A percentile compares a stretch with the other conserved stretches of the same genome.
Conservation (phyloP, 441 rosid genomes). For the Erodium moschatum region DNA sequence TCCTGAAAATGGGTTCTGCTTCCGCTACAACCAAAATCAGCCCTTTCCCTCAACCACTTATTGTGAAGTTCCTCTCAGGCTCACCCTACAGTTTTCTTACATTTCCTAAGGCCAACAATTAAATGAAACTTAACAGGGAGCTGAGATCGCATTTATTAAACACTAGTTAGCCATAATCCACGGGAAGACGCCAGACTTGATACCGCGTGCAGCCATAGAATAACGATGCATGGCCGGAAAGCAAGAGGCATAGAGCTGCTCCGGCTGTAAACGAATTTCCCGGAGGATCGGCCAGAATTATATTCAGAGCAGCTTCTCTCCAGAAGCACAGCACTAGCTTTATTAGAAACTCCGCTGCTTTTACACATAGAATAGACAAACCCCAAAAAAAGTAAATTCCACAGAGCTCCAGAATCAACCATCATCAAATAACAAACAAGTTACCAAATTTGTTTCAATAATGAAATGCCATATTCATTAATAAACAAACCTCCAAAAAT, state of each 20-base stretch:
- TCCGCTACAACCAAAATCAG: background rate
- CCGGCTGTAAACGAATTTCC: slow-evolving; percentile 36
- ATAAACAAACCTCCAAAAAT: background rate
- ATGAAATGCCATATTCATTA: background rate
- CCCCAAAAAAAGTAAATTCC: background rate
- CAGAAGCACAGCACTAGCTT: slow-evolving; percentile 28
- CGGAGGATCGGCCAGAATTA: slow-evolving; percentile 67
- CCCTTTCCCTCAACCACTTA: slow-evolving; percentile 7
- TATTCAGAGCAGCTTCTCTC: slow-evolving; percentile 41
- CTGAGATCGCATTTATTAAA: slow-evolving; percentile 23
- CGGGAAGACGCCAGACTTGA: slow-evolving; percentile 53
- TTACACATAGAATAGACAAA: background rate
- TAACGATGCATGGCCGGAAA: slow-evolving; percentile 27
- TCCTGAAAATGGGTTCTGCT: slow-evolving; percentile 1
- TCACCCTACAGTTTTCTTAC: slow-evolving; percentile 18
- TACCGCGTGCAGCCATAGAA: slow-evolving; percentile 22
- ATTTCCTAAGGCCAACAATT: slow-evolving; percentile 27
- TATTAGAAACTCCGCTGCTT: slow-evolving; percentile 22
- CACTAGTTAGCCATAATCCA: slow-evolving; percentile 64
- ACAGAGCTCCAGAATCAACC: background rate
- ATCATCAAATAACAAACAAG: background rate
- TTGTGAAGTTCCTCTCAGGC: background rate
- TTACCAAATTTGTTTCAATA: background rate
- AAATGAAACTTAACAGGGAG: background rate
- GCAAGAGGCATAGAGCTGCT: slow-evolving; percentile 33